These are phyloP conservation scores for Pythium periplocum DNA, from an alignment of 352 stramenopile genomes.

Conservation along the genomic window DNA sequence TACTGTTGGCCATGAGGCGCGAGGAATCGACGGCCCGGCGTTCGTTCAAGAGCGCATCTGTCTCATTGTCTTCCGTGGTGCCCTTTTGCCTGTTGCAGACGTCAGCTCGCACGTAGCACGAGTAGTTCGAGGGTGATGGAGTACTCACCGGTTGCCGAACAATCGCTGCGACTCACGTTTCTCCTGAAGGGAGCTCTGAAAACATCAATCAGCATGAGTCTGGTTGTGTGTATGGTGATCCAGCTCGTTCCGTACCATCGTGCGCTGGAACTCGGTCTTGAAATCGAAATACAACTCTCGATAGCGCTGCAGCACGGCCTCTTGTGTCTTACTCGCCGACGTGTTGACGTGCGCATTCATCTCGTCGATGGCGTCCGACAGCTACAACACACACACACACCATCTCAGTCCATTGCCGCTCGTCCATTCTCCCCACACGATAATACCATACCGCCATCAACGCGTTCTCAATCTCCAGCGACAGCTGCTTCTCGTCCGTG, in stretches of 20 bases:
- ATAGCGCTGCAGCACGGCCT: constrained; percentile 92
- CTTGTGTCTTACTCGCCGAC: constrained; percentile 73
- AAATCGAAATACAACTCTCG: constrained; percentile 96
- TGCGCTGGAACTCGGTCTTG: constrained; percentile 91
- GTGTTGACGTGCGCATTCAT: constrained; percentile 73
- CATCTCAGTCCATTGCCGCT: not conserved
- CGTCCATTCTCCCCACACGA: not conserved
- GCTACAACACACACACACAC: constrained; percentile 22
- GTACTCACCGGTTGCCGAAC: constrained; percentile 63
- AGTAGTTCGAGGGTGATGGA: not conserved
- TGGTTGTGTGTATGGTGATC: not conserved
- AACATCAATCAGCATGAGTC: not conserved
- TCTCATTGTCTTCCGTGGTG: constrained; percentile 55
- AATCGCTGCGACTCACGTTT: constrained; percentile 80
- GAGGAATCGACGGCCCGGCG: constrained; percentile 76
- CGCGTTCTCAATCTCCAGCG: constrained; percentile 73
- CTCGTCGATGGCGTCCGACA: constrained; percentile 83
- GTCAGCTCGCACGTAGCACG: not conserved
- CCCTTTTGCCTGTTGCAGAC: constrained; percentile 31
- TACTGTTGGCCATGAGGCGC: constrained; percentile 72
- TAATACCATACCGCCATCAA: constrained; percentile 38
- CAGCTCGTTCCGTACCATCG: constrained; percentile 38
- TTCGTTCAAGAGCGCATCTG: constrained; percentile 79
- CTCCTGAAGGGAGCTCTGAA: constrained; percentile 68
- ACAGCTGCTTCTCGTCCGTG: constrained; percentile 58